Base-by-base conservation (phyloP, 305 asterid species). In the Fraxinus velutina region DNA sequence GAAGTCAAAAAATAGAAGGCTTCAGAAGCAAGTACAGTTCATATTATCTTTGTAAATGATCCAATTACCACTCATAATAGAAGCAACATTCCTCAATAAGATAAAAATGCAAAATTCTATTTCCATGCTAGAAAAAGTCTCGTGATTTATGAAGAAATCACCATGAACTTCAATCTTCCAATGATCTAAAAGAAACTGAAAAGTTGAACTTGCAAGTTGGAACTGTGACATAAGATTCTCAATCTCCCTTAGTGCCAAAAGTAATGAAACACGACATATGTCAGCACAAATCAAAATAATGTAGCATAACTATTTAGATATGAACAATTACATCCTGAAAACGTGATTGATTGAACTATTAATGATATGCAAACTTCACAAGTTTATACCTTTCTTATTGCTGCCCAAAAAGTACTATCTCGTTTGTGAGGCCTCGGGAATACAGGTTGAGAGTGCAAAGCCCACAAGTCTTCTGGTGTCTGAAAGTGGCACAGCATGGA, bases 401-500 rank as follows among this genome's bases (percentile, higher is more conserved):
- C 96, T 37, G 86, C 84, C 99, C 99, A 96, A 50, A 89, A 80
- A 84, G 88, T 34, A 80, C 90, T 87, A 32, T 89, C 88, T 85
- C 90, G 93, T 83, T 84, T 94, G 86, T 96, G 99, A 73, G 98
- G 99, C 89, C 85, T 92, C 5, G 99, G 97, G 9, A 80, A 88
- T 82, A 93, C 99, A 73, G 98, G 94, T 85, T 87, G 88, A 80
- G 98, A 94, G 86, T 96, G 99, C 80, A 92, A 13, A 76, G 93
- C 92, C 99, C 99, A 96, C 91, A 96, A 88, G 88, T 93, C 96
- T 77, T 96, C 97, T 81, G 98, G 98, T 84, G 87, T 91, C 99
- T 96, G 94, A 89, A 91, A 88, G 78, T 78, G 52, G 72, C 57
- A 78, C 33, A 42, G 32, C 52, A 86, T 79, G 78, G 47, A 78